A percentile compares a stretch with the other conserved stretches of the same genome.
Conservation (phyloP, 768 basidiomycete species). For the Pholiota molesta region DNA sequence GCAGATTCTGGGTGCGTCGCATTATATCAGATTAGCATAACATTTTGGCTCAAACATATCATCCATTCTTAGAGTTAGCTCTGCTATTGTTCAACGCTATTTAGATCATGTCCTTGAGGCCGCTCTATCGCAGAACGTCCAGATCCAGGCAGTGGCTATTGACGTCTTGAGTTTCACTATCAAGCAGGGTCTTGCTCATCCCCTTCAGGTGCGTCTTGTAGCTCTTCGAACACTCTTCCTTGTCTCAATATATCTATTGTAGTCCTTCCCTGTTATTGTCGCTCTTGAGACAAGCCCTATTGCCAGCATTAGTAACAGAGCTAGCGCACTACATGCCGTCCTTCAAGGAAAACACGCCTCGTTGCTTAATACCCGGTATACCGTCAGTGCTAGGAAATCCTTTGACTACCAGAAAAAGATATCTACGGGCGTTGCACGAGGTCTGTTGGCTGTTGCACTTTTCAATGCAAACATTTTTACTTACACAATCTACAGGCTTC, state of each 20-base stretch:
- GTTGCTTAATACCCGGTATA: slow-evolving; percentile 83
- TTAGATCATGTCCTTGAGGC: slow-evolving; percentile 80
- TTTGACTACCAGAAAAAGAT: slow-evolving; percentile 82
- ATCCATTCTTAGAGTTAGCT: slow-evolving; percentile 71
- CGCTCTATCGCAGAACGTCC: slow-evolving; percentile 68
- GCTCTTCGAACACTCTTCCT: too few species aligned
- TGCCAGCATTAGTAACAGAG: slow-evolving; percentile 64
- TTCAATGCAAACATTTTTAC: slow-evolving; percentile 5
- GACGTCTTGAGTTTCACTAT: slow-evolving; percentile 93
- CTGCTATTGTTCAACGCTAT: slow-evolving; percentile 94
- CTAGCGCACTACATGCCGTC: slow-evolving; percentile 76
- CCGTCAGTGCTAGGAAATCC: slow-evolving; percentile 77
- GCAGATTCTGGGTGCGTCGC: slow-evolving; percentile 91
- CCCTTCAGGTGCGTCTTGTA: slow-evolving; percentile 66
- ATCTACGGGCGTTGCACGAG: slow-evolving; percentile 49
- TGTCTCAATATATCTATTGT: background rate
- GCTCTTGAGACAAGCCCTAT: slow-evolving; percentile 88
- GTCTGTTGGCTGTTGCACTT: slow-evolving; percentile 33
- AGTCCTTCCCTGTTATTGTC: slow-evolving; percentile 92
- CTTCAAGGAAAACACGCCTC: slow-evolving; percentile 90
- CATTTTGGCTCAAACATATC: background rate
- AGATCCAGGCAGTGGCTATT: slow-evolving; percentile 81
- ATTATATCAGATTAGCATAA: background rate
- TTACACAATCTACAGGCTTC: slow-evolving; percentile 50
- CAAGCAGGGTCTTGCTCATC: slow-evolving; percentile 94